Percentiles rank a stretch among this genome's conserved stretches.
Evolutionary conservation across 495 filamentous ascomycete species (phyloP).

Genomic region (Monascus purpureus): DNA sequence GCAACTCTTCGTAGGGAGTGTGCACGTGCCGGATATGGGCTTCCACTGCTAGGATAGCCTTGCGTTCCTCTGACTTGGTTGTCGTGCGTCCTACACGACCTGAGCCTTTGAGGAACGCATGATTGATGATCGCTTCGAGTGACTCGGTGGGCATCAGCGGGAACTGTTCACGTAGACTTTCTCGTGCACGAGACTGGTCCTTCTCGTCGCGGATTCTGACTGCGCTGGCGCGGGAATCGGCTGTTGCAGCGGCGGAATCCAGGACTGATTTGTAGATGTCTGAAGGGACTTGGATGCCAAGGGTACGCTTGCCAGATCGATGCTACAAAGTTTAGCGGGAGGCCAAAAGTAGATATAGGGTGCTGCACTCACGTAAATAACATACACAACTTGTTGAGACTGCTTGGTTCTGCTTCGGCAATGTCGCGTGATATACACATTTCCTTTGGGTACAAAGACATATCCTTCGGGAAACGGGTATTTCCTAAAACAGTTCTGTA

Average conservation of each 20-base stretch:
- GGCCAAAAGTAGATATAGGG: neutral
- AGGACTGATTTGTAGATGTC: slow-evolving; percentile 20
- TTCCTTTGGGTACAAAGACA: slow-evolving; percentile 36
- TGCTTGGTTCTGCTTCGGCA: slow-evolving; percentile 33
- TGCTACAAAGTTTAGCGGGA: slow-evolving; percentile 12
- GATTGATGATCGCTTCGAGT: slow-evolving; percentile 23
- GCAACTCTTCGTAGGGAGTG: slow-evolving; percentile 31
- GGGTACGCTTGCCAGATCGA: slow-evolving; percentile 14
- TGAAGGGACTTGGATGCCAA: slow-evolving; percentile 34
- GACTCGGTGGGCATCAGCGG: slow-evolving; percentile 27
- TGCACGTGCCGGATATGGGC: slow-evolving; percentile 38
- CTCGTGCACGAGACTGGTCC: slow-evolving; percentile 15
- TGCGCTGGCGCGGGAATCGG: slow-evolving; percentile 23
- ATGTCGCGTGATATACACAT: slow-evolving; percentile 35
- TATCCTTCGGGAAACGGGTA: slow-evolving; percentile 20
- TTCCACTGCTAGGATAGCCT: slow-evolving; percentile 30
- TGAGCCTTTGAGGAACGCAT: slow-evolving; percentile 36
- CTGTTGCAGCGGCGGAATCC: slow-evolving; percentile 18
- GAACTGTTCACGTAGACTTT: slow-evolving; percentile 22
- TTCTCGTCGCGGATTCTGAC: slow-evolving; percentile 23
- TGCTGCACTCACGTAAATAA: slow-evolving; percentile 23
- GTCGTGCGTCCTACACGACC: slow-evolving; percentile 33
- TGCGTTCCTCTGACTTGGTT: slow-evolving; percentile 19
- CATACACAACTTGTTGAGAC: slow-evolving; percentile 21
- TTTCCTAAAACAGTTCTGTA: slow-evolving; percentile 17